phyloP scores from a whole-genome alignment of 2,329 filamentous ascomycete species.

The Sordariomycetes sp. region DNA sequence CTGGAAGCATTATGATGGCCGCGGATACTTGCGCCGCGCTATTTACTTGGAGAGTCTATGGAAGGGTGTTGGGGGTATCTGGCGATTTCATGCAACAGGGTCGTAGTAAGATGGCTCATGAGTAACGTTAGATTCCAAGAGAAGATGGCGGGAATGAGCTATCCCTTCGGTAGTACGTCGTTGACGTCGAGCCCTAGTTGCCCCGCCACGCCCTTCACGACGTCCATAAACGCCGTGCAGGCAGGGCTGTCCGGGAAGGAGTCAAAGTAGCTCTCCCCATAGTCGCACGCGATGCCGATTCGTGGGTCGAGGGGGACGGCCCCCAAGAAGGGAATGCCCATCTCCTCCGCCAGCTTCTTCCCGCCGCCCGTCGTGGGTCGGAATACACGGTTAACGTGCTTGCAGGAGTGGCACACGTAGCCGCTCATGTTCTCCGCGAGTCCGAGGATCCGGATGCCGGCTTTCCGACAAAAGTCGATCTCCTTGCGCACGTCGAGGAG shows the following conservation, averaged over 20 bases:
- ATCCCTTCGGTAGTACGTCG: constrained; percentile 18
- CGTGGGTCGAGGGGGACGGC: constrained; percentile 83
- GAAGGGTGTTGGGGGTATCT: background rate
- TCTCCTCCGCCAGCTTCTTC: constrained; percentile 65
- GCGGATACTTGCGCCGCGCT: constrained; percentile 2
- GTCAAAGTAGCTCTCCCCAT: constrained; percentile 94
- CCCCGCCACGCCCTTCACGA: constrained; percentile 60
- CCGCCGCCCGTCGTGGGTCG: constrained; percentile 83
- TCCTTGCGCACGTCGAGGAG: constrained; percentile 92
- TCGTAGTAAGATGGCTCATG: background rate
- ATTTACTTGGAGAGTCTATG: background rate
- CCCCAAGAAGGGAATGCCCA: constrained; percentile 78
- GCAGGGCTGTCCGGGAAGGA: constrained; percentile 88
- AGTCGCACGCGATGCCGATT: constrained; percentile 94
- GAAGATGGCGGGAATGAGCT: background rate
- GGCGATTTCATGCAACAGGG: background rate
- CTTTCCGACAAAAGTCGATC: constrained; percentile 94
- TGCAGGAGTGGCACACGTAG: constrained; percentile 91
- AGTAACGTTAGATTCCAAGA: background rate
- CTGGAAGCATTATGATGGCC: background rate
- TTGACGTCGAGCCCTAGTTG: constrained; percentile 51
- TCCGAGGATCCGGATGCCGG: constrained; percentile 75
- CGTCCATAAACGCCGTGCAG: constrained; percentile 64
- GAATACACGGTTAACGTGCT: constrained; percentile 74
- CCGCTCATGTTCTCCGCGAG: constrained; percentile 97